Conservation (phyloP, 2,329 filamentous ascomycete species). For the Microthyrium microscopicum region DNA sequence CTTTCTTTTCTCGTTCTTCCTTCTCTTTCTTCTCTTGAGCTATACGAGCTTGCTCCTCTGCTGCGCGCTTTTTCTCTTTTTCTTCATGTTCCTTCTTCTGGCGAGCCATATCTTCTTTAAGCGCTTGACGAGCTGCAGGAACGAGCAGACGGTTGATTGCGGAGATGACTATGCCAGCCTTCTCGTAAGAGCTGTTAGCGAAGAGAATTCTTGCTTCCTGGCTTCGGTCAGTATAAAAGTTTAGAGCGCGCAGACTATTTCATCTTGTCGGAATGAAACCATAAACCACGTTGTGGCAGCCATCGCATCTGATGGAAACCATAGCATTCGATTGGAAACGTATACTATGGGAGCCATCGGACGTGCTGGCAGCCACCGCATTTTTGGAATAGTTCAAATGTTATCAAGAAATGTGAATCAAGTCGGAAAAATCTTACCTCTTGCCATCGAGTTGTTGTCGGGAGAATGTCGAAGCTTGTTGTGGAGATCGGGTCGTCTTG, state of each 20-base stretch:
- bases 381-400: too few species aligned
- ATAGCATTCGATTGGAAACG: too few species aligned
- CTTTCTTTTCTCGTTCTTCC: slow-evolving; percentile 41
- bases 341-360: too few species aligned
- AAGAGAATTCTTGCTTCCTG: slow-evolving; percentile 79
- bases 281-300: too few species aligned
- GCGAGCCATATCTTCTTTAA: slow-evolving; percentile 49
- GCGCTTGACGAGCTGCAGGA: slow-evolving; percentile 66
- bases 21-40: slow-evolving; percentile 47
- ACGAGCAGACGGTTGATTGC: slow-evolving; percentile 58
- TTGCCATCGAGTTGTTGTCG: slow-evolving; percentile 65
- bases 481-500: slow-evolving; percentile 52
- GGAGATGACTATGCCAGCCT: slow-evolving; percentile 49
- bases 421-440: too few species aligned
- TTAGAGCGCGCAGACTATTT: too few species aligned
- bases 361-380: too few species aligned
- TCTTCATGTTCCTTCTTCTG: slow-evolving; percentile 29
- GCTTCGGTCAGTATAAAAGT: too few species aligned
- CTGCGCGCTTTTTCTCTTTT: slow-evolving; percentile 41
- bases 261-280: too few species aligned
- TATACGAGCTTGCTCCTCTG: slow-evolving; percentile 43
- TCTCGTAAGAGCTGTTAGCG: slow-evolving; percentile 49
- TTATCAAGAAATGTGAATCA: too few species aligned
- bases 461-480: slow-evolving; percentile 54
- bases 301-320: too few species aligned